Base-by-base conservation (phyloP, 78 protist genomes). In the Tieghemostelium lacteum region DNA sequence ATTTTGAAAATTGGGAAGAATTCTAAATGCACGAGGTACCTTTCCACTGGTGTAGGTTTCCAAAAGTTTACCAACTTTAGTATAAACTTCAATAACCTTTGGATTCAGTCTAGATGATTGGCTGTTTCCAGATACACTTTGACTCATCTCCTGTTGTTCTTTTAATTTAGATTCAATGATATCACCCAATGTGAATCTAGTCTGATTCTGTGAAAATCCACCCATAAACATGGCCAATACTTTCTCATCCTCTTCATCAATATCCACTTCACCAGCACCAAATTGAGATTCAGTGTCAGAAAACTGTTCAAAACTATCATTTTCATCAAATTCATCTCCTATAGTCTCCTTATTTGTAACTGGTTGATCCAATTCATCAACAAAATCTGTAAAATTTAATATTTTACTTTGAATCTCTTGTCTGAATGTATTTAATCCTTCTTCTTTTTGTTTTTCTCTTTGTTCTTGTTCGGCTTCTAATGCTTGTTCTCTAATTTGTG, bases 21-120 rank as follows among this genome's bases (percentile, higher is more conserved):
- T 65, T 66, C 96, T 96, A 88, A 98, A 96, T 19, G 98, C 99
- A 73, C 97, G 96, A 52, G 99, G 99, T 12, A 98, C 54, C 73
- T 96, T 96, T 29, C 99, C 99, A 6, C 94, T 50, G 6, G 86
- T 75, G 92, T 97, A 98, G 14, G 54, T 3, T 26, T 87, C 49
- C 20, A 98, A 85, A 14, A 96, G 14, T 63, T 39, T n/a, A 16
- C 98, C 99, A 26, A 98, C 96, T 7, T 89, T 92, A 26, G 71
- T 85, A 60, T 91, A 92, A 50, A 92, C 94, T 26, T 91, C 93
- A 22, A 87, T 71, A 14, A 87, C 95, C 61, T 89, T 89, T 61
- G 88, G 93, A 55, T 85, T 75, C 14, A 94, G 36, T 24, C 54
- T 33, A 24, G 50, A 19, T 29, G 71, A 28, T 28, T 64, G 64